These are phyloP conservation scores for Lactarius psammicola DNA, from an alignment of 768 basidiomycete species.

Conservation along the genomic window DNA sequence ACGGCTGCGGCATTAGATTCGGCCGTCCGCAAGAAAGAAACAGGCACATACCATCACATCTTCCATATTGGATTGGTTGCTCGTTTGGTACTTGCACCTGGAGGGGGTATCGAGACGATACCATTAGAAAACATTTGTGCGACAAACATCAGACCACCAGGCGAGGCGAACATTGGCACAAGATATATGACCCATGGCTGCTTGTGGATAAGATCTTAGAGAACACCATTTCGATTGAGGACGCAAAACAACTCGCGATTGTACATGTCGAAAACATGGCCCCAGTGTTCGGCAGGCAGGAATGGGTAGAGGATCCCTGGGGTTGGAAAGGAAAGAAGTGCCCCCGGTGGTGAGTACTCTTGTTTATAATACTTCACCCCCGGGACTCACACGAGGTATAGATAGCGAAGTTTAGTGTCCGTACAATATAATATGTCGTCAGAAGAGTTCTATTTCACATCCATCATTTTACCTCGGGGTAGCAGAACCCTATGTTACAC, in stretches of 20 bases:
- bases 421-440: neutral
- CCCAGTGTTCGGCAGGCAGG: neutral
- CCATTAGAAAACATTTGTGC: neutral
- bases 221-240: neutral
- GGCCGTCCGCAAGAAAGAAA: neutral
- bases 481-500: neutral
- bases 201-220: neutral
- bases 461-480: too few species aligned
- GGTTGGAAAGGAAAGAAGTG: neutral
- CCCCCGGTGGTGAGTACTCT: neutral
- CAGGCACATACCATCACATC: neutral
- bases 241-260: neutral
- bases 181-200: conserved; percentile 4
- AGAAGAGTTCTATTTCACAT: neutral
- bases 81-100: neutral
- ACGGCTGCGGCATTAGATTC: neutral
- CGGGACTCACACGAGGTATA: neutral
- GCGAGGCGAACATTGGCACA: neutral
- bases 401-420: neutral
- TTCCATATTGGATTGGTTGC: conserved; percentile 13
- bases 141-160: neutral
- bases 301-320: neutral
- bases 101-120: conserved; percentile 15
- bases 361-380: neutral
- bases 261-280: neutral